Evolutionary conservation across 768 basidiomycete genomes (phyloP).

Genomic region (Coprinellus micaceus): DNA sequence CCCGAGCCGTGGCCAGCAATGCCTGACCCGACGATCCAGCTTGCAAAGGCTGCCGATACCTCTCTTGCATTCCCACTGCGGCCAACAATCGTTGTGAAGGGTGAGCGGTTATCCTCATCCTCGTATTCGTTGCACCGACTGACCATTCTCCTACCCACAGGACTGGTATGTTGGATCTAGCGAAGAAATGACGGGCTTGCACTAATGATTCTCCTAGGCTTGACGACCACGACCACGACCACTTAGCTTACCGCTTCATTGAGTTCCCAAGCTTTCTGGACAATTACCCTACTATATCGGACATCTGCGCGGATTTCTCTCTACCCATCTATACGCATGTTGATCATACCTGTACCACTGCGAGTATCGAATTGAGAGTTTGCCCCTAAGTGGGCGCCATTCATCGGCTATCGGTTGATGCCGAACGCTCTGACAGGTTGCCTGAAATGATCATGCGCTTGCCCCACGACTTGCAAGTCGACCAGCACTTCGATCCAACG

Average conservation of each 20-base stretch:
- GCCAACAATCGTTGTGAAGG: conserved; percentile 67
- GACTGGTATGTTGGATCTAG: conserved; percentile 27
- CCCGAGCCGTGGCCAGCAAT: not conserved
- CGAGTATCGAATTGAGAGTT: too few species aligned
- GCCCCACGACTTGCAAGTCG: too few species aligned
- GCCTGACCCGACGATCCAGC: conserved; percentile 38
- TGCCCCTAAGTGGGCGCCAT: too few species aligned
- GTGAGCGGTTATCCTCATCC: conserved; percentile 24
- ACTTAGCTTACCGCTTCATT: not conserved
- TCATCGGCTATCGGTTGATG: too few species aligned
- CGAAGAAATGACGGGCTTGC: not conserved
- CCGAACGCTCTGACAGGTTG: too few species aligned
- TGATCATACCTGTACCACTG: too few species aligned
- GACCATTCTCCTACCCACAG: conserved; percentile 18
- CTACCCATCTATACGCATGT: too few species aligned
- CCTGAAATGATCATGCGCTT: too few species aligned
- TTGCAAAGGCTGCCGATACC: conserved; percentile 82
- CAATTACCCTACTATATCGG: too few species aligned
- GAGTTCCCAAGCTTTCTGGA: not conserved
- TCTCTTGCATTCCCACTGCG: conserved; percentile 83
- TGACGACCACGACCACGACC: conserved; percentile 10
- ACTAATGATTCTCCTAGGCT: conserved; percentile 9
- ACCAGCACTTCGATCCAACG: too few species aligned
- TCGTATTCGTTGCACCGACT: not conserved
- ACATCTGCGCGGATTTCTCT: too few species aligned